A percentile compares a stretch with the other conserved stretches of the same genome.
These are phyloP conservation scores for Zygoascus biomembranicola DNA, from an alignment of 805 yeast genomes.

Conservation along the genomic window DNA sequence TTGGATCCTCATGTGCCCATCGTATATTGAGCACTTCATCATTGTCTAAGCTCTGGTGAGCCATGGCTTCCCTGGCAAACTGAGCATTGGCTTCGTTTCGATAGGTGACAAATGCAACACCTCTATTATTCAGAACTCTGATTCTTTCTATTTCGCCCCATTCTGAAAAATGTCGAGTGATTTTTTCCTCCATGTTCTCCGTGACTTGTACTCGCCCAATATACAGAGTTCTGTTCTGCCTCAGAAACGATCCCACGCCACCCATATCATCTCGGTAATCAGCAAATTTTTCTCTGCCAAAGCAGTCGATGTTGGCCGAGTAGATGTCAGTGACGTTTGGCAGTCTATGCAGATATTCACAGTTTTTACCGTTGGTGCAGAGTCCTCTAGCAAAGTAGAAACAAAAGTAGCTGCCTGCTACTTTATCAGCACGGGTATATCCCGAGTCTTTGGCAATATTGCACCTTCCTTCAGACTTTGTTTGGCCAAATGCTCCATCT, in stretches of 20 bases:
- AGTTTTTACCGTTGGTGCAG: slow-evolving; percentile 69
- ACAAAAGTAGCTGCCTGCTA: slow-evolving; percentile 49
- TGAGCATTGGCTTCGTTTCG: slow-evolving; percentile 69
- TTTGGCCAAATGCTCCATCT: slow-evolving; percentile 30
- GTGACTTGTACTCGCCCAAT: slow-evolving; percentile 50
- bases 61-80: slow-evolving; percentile 94
- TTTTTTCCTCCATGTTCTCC: slow-evolving; percentile 34
- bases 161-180: slow-evolving; percentile 49
- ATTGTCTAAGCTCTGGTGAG: slow-evolving; percentile 63
- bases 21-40: slow-evolving; percentile 61
- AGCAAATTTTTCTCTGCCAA: slow-evolving; percentile 81
- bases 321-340: slow-evolving; percentile 54
- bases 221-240: slow-evolving; percentile 65
- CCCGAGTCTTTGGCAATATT: slow-evolving; percentile 62
- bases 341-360: slow-evolving; percentile 69
- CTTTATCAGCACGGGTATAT: slow-evolving; percentile 56
- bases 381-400: slow-evolving; percentile 83
- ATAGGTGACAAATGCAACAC: slow-evolving; percentile 74
- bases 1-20: slow-evolving; percentile 91
- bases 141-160: slow-evolving; percentile 71
- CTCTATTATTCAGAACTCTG: slow-evolving; percentile 49
- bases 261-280: slow-evolving; percentile 88
- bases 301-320: slow-evolving; percentile 71
- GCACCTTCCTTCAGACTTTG: slow-evolving; percentile 51
- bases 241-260: slow-evolving; percentile 78